These are phyloP conservation scores for Lactifluus hygrophoroides DNA, from an alignment of 768 basidiomycete genomes.

Conservation along the genomic window DNA sequence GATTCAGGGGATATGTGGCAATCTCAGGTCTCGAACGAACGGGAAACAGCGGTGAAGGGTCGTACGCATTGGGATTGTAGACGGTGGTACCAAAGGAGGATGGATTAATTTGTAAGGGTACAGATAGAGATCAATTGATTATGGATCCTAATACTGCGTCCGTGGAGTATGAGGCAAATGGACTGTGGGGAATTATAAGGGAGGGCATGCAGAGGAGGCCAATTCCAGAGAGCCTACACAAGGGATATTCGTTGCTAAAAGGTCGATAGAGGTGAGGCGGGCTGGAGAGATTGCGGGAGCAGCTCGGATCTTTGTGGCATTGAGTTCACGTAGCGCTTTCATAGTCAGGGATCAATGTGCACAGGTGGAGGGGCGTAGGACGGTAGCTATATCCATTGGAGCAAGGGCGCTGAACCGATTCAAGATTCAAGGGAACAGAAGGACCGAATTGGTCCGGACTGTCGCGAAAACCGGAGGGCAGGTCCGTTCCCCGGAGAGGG, in stretches of 20 bases:
- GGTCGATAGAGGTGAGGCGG: conserved; percentile 3
- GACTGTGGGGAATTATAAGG: not conserved
- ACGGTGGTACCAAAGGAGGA: not conserved
- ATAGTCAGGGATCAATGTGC: not conserved
- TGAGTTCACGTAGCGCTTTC: not conserved
- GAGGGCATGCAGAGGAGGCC: not conserved
- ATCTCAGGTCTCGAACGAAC: conserved; percentile 7
- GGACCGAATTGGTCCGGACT: not conserved
- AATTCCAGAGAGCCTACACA: not conserved
- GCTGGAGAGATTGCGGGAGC: conserved; percentile 1
- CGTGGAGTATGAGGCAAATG: not conserved
- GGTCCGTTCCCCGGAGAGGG: not conserved
- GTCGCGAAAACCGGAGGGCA: not conserved
- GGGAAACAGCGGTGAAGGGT: conserved; percentile 3
- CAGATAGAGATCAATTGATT: conserved; percentile 9
- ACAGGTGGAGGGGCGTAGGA: conserved; percentile 1
- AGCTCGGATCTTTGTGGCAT: conserved; percentile 2
- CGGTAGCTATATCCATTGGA: not conserved
- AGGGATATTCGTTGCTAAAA: conserved; percentile 7
- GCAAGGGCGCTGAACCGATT: not conserved
- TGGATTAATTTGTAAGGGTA: not conserved
- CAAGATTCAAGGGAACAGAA: not conserved
- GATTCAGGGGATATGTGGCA: not conserved
- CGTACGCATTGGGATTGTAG: conserved; percentile 2
- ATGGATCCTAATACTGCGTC: not conserved